Conservation (phyloP, 176 grass and related monocot species). For the Hordeum marinum region DNA sequence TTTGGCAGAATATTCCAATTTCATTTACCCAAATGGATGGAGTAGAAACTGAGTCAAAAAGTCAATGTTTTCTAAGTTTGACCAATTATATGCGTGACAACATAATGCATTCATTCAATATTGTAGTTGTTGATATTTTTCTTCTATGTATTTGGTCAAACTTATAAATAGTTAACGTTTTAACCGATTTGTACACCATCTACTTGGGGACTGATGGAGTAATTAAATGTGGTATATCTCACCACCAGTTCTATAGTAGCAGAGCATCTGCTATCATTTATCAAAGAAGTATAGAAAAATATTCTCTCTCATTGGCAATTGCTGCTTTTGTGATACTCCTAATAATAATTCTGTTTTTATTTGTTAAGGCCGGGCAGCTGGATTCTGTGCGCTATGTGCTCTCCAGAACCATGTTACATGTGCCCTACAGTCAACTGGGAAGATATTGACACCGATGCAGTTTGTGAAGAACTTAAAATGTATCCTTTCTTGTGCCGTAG, state of each 20-base stretch:
- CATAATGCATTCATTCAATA: no score
- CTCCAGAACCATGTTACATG: constrained; percentile 69
- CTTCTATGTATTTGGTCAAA: no score
- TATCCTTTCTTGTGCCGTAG: constrained; percentile 38
- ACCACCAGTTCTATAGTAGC: not conserved
- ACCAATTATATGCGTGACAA: no score
- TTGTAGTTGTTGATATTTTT: no score
- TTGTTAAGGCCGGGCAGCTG: constrained; percentile 47
- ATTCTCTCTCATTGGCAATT: not conserved
- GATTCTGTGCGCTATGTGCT: constrained; percentile 78
- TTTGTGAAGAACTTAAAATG: constrained; percentile 79
- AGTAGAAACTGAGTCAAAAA: no score
- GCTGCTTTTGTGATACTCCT: not conserved
- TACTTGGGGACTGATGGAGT: no score
- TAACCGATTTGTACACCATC: no score
- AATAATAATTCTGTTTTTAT: constrained; percentile 8
- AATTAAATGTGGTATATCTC: not conserved
- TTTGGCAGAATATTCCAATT: not conserved
- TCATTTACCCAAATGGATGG: not conserved
- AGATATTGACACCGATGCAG: constrained; percentile 58
- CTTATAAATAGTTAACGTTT: no score
- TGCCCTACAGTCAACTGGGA: constrained; percentile 71
- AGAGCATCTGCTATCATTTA: not conserved
- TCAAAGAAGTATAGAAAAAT: not conserved
- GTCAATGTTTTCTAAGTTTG: no score